Evolutionary conservation across 2,329 filamentous ascomycete species (phyloP).

Genomic region (Ceratocystis huliohia): DNA sequence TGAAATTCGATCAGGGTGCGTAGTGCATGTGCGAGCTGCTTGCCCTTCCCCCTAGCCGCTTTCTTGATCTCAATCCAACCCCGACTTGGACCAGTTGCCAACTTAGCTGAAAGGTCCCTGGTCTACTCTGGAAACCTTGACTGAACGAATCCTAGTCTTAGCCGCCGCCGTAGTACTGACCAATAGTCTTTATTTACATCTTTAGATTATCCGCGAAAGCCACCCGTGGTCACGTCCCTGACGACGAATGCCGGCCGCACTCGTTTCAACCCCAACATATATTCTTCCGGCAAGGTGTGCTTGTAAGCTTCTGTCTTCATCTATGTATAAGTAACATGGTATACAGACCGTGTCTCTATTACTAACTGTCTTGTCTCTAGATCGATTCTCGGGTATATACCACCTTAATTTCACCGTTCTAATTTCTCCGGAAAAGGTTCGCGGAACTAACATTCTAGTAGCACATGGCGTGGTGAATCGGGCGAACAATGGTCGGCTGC

Average conservation of each 20-base stretch:
- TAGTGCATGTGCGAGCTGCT: slow-evolving; percentile 13
- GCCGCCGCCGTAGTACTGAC: background rate
- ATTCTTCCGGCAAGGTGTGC: slow-evolving; percentile 81
- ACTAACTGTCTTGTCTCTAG: slow-evolving; percentile 32
- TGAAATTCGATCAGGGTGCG: slow-evolving; percentile 64
- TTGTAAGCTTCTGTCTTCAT: slow-evolving; percentile 45
- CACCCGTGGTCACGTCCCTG: slow-evolving; percentile 49
- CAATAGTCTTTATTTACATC: background rate
- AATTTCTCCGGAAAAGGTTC: background rate
- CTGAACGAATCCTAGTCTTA: too few relatives aligned
- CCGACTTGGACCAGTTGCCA: background rate
- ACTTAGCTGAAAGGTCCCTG: background rate
- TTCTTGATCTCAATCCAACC: background rate
- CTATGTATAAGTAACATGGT: too few relatives aligned
- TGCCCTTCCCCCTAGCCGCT: background rate
- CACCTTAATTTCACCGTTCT: background rate
- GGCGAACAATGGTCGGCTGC: slow-evolving; percentile 96
- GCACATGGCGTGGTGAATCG: slow-evolving; percentile 82
- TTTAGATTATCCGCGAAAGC: slow-evolving; percentile 67
- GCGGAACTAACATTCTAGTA: slow-evolving; percentile 30
- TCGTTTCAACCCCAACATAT: slow-evolving; percentile 96
- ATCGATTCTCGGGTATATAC: slow-evolving; percentile 67
- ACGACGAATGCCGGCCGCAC: slow-evolving; percentile 84
- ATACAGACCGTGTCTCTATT: background rate
- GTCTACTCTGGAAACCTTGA: background rate